These are phyloP conservation scores for Cyberlindnera xylosilytica DNA, from an alignment of 805 yeast genomes.

Conservation along the genomic window DNA sequence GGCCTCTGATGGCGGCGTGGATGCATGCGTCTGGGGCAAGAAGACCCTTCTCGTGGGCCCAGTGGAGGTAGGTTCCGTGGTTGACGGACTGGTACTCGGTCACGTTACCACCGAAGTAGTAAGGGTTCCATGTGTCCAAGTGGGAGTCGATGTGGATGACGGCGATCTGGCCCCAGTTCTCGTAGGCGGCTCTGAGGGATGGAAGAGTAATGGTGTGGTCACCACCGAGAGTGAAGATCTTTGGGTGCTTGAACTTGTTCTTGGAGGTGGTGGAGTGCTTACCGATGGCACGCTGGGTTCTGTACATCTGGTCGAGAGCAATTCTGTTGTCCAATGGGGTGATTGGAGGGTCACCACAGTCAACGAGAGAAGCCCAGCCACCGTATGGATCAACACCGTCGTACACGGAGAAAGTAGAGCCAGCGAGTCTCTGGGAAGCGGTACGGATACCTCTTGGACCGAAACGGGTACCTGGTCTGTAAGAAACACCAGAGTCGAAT, in stretches of 20 bases:
- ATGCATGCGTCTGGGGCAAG: slow-evolving; percentile 45
- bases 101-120: slow-evolving; percentile 58
- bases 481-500: slow-evolving; percentile 50
- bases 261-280: slow-evolving; percentile 32
- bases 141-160: slow-evolving; percentile 63
- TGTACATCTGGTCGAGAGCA: slow-evolving; percentile 56
- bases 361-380: slow-evolving; percentile 46
- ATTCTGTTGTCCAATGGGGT: slow-evolving; percentile 62
- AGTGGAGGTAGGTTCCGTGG: slow-evolving; percentile 70
- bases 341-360: slow-evolving; percentile 62
- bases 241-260: slow-evolving; percentile 31
- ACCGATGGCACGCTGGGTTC: slow-evolving; percentile 45
- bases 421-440: slow-evolving; percentile 43
- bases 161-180: slow-evolving; percentile 42
- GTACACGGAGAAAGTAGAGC: slow-evolving; percentile 39
- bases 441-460: slow-evolving; percentile 48
- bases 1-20: slow-evolving; percentile 68
- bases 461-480: slow-evolving; percentile 51
- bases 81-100: slow-evolving; percentile 56
- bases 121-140: slow-evolving; percentile 69
- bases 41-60: slow-evolving; percentile 66
- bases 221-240: slow-evolving; percentile 50
- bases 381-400: slow-evolving; percentile 60
- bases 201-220: slow-evolving; percentile 53
- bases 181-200: slow-evolving; percentile 45